Evolutionary conservation across 306 rosid species (phyloP).

Genomic region (Cyamopsis tetragonoloba): DNA sequence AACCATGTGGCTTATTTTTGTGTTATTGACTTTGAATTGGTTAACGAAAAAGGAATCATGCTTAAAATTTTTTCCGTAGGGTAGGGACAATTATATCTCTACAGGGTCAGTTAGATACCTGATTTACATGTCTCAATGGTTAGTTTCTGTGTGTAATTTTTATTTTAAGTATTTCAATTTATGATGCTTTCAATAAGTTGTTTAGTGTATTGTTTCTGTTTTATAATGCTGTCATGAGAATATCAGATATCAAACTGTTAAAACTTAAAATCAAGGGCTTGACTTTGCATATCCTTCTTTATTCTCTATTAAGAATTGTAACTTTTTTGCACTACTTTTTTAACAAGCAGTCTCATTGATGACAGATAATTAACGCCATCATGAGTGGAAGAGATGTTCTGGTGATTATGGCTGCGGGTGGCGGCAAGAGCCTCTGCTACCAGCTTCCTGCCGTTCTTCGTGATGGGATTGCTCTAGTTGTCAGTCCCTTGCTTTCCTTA

Average conservation of each 20-base stretch:
- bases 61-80: neutral
- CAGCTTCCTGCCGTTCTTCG: constrained; percentile 92
- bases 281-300: neutral
- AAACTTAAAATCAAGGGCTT: neutral
- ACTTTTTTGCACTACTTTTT: constrained; percentile 17
- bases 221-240: neutral
- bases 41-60: neutral
- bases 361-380: constrained; percentile 84
- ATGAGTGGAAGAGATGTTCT: constrained; percentile 85
- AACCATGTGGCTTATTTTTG: neutral
- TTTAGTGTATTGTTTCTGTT: constrained; percentile 7
- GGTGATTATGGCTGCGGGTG: constrained; percentile 98
- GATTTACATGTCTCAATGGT: neutral
- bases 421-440: constrained; percentile 97
- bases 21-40: neutral
- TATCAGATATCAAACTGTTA: neutral
- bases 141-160: neutral
- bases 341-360: constrained; percentile 17
- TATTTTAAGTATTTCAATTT: neutral
- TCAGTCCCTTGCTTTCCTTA: constrained; percentile 90
- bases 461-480: constrained; percentile 82
- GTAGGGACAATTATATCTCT: neutral
- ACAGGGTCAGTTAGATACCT: neutral
- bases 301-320: neutral
- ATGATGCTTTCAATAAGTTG: neutral